Evolutionary conservation across 768 basidiomycete species (phyloP), one percentile per base, ranked within the genome.

Genomic region (Suillus tomentosus): DNA sequence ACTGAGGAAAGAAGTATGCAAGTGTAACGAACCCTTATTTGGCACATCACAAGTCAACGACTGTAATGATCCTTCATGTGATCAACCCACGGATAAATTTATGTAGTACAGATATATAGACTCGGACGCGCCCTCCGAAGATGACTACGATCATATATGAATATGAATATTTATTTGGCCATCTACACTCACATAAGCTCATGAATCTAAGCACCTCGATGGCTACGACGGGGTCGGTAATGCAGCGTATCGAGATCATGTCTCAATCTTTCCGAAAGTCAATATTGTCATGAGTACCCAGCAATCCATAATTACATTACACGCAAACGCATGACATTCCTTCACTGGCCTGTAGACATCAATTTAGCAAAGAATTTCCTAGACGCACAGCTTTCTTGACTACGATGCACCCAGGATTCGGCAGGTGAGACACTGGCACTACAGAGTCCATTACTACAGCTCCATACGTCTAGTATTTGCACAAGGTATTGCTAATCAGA

Each of bases 1-100:
- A 58, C 40, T 19, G 40, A 58, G 57, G 40, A 58, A 58, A 42
- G 10, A 42, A 58, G 24, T 42, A 27, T 58, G 24, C 5, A 42
- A 19, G 57, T 42, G 57, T 42, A 6, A 42, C 3, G 57, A 58
- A 27, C 19, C 40, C 9, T 58, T 58, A 11, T 10, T 42, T 19
- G 24, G 24, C 1, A 11, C 19, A 17, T 10, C 9, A 40, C 11
- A 3, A 31, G 31, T 31, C 31, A 31, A 48, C 17, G 5, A 27
- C 11, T 27, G 17, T 19, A 3, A 51, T 27, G 6, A 42, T 11
- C 57, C 39, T 42, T 58, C 27, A 42, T 15, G 24, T 58, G 11
- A 40, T 19, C 24, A 7, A 8, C 22, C 14, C 13, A 42, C 14
- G 17, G 11, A 54, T 53, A 19, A 4, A 19, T 54, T 3, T n/a